Base-by-base conservation (phyloP, 2,329 filamentous ascomycete genomes). In the Mycosphaerella sp. region DNA sequence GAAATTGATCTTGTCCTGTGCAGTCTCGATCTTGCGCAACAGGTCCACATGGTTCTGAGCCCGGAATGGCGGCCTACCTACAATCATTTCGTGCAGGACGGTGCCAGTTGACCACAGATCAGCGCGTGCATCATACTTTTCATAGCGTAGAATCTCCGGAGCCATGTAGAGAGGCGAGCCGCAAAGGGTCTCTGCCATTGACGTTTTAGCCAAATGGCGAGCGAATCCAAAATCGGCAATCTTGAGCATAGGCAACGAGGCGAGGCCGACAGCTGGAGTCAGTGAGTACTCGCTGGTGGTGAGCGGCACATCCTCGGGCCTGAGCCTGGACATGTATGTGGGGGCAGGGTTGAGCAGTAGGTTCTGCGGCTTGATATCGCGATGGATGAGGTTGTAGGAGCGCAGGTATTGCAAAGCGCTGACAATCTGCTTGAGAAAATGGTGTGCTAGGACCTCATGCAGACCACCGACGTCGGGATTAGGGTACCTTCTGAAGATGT, bases 221-320 rank as follows among this genome's bases (percentile, higher is more conserved):
- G 93, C 93, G 69, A 98, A 98, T n/a, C 93, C 93, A 68, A 98
- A 98, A 74, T 98, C 93, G 54, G 93, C 93, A 64, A 98, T 85
- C 74, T 98, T 98, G 56, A 98, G 81, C 86, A 97, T 95, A 4
- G 93, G 93, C 41, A 98, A 74, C 14, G 90, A 93, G 50, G 82
- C 79, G 31, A 98, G 76, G 6, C 93, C 93, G 26, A 85, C 85
- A 26, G 85, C 81, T 3, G 92, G 90, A 43, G 89, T 86, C 53
- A 93, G 77, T 0, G 89, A 91, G 67, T 91, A 83, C 42, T 86
- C 84, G 65, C 87, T 91, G 48, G 85, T 86, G 69, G 93, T 84
- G 54, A 93, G 84, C 14, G 87, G 84, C 55, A 86, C 80, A 34
- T 79, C 76, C 56, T 82, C 78, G 51, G 81, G 80, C 55, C 77